These are phyloP conservation scores for Sorghum bicolor DNA, from an alignment of 176 grass and related monocot species.

Conservation along the genomic window DNA sequence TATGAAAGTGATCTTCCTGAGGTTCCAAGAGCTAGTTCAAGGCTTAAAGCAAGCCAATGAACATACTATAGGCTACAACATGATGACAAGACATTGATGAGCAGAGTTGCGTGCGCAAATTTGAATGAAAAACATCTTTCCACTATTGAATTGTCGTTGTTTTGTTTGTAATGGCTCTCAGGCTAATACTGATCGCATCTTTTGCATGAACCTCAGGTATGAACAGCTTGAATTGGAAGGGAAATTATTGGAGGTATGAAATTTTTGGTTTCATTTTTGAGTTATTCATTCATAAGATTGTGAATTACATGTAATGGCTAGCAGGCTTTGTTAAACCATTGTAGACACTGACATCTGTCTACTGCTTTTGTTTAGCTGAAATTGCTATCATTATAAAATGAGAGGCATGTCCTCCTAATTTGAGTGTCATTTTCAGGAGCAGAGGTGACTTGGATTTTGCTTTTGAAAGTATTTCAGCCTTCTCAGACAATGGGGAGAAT, in stretches of 20 bases:
- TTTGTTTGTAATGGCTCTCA: too few species aligned
- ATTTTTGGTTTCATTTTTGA: background rate
- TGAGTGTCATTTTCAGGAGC: constrained; percentile 35
- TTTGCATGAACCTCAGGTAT: constrained; percentile 35
- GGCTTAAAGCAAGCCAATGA: too few species aligned
- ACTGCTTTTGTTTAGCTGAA: constrained; percentile 9
- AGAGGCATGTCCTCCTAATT: constrained; percentile 6
- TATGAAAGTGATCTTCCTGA: too few species aligned
- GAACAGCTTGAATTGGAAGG: constrained; percentile 80
- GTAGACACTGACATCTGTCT: background rate
- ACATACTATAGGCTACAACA: too few species aligned
- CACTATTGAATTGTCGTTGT: too few species aligned
- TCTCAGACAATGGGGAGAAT: too few species aligned
- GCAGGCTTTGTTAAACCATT: background rate
- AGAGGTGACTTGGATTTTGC: constrained; percentile 11
- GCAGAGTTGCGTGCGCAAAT: too few species aligned
- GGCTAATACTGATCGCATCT: too few species aligned
- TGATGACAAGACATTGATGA: too few species aligned
- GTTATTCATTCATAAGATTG: background rate
- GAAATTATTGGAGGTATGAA: constrained; percentile 71
- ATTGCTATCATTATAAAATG: background rate
- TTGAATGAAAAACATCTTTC: too few species aligned
- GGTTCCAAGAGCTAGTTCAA: too few species aligned
- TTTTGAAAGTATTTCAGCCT: too few species aligned
- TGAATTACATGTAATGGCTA: background rate